Evolutionary conservation across 2,329 filamentous ascomycete species (phyloP).

Genomic region (Apiospora aurea): DNA sequence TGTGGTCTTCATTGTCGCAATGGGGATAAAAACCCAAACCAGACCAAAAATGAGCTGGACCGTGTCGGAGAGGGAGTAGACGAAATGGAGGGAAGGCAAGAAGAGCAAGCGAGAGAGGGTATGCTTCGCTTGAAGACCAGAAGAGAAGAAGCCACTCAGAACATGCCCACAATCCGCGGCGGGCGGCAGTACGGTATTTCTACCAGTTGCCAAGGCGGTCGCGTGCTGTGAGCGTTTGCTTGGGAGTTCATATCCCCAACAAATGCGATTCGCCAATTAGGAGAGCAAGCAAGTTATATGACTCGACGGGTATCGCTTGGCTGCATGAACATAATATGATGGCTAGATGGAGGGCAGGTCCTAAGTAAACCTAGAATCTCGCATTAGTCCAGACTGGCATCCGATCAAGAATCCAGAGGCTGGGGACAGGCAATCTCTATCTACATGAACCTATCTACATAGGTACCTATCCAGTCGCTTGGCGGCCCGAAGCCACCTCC

Average conservation of each 20-base stretch:
- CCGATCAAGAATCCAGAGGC: neutral
- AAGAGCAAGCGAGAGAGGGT: neutral
- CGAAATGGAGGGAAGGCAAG: neutral
- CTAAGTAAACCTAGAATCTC: neutral
- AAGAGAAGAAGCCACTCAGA: neutral
- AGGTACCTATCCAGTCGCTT: neutral
- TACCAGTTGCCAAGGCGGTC: neutral
- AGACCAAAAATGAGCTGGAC: neutral
- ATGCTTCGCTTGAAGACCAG: neutral
- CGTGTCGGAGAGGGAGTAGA: neutral
- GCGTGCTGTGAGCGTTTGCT: neutral
- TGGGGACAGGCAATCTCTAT: no score
- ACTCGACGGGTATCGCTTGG: constrained; percentile 7
- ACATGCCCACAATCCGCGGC: neutral
- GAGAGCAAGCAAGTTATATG: neutral
- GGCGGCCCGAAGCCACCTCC: neutral
- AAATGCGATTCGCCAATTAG: neutral
- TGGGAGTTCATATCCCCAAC: neutral
- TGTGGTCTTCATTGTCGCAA: neutral
- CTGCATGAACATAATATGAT: neutral
- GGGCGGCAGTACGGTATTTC: neutral
- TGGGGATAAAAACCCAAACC: neutral
- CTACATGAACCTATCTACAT: neutral
- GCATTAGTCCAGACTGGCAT: neutral
- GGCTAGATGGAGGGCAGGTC: no score